These are phyloP conservation scores for Entoloma clypeatum DNA, from an alignment of 1,284 basidiomycete species.

Conservation along the genomic window DNA sequence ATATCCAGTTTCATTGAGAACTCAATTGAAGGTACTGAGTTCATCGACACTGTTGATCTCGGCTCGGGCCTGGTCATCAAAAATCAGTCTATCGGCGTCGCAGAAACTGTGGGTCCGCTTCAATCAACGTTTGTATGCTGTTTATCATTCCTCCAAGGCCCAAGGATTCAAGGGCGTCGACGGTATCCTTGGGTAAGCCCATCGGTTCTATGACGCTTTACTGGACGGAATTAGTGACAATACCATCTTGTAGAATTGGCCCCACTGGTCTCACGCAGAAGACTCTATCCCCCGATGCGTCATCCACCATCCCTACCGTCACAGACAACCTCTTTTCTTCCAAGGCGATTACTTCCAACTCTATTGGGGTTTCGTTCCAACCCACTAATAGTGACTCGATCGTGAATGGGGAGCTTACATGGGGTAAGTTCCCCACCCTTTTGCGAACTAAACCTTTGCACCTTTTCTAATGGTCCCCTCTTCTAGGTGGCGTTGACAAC, in stretches of 20 bases:
- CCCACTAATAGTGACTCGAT: constrained; percentile 32
- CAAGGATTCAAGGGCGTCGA: constrained; percentile 41
- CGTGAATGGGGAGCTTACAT: constrained; percentile 43
- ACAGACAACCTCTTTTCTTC: constrained; percentile 45
- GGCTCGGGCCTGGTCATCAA: constrained; percentile 34
- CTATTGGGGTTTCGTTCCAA: constrained; percentile 48
- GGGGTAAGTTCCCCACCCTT: constrained; percentile 30
- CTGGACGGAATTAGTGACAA: neutral
- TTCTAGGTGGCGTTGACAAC: constrained; percentile 44
- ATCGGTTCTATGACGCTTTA: neutral
- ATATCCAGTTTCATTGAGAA: neutral
- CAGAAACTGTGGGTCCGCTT: constrained; percentile 34
- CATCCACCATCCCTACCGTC: constrained; percentile 39
- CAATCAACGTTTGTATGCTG: neutral
- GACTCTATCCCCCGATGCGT: constrained; percentile 32
- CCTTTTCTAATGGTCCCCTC: constrained; percentile 28
- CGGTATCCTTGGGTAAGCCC: constrained; percentile 50
- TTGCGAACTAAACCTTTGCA: neutral
- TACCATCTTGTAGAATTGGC: constrained; percentile 35
- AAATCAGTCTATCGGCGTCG: constrained; percentile 55
- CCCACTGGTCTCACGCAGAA: constrained; percentile 44
- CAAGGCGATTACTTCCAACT: constrained; percentile 34
- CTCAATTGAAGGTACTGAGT: constrained; percentile 40
- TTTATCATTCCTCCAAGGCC: constrained; percentile 23
- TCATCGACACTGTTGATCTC: constrained; percentile 43